Evolutionary conservation across 179 eudicot species (phyloP).

Genomic region (Actinidia arguta): DNA sequence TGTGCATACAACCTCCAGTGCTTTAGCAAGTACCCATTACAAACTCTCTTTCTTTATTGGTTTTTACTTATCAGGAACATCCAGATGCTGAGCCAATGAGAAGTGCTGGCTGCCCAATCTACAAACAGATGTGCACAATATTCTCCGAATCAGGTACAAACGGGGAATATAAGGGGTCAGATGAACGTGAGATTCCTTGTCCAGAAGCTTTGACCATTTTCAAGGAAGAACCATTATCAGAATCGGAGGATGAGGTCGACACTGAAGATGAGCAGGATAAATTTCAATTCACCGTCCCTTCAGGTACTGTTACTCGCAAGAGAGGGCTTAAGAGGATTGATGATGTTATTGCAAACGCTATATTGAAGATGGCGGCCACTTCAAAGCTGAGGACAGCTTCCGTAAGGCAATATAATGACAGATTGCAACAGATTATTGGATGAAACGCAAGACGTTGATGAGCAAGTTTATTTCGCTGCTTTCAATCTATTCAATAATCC

Average conservation of each 20-base stretch:
- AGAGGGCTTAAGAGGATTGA: conserved; percentile 68
- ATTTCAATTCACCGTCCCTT: conserved; percentile 21
- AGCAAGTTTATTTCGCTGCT: conserved; percentile 61
- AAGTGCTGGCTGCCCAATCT: conserved; percentile 67
- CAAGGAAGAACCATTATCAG: conserved; percentile 49
- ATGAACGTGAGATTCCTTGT: conserved; percentile 29
- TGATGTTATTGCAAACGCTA: conserved; percentile 59
- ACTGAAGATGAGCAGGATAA: conserved; percentile 37
- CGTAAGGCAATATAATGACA: conserved; percentile 44
- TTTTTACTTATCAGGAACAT: conserved; percentile 55
- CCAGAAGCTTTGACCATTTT: conserved; percentile 37
- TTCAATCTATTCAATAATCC: conserved; percentile 62
- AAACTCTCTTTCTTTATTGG: conserved; percentile 17
- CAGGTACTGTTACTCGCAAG: conserved; percentile 34
- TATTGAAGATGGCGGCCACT: conserved; percentile 74
- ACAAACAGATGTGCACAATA: conserved; percentile 60
- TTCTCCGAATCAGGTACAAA: conserved; percentile 45
- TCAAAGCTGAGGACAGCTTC: conserved; percentile 70
- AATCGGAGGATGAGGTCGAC: conserved; percentile 57
- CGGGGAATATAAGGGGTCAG: conserved; percentile 28
- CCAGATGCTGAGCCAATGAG: conserved; percentile 77
- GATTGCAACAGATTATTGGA: conserved; percentile 66
- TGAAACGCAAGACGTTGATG: conserved; percentile 51
- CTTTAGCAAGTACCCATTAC: not conserved
- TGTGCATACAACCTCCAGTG: not conserved